Base-by-base conservation (phyloP, 106 monocot genomes). In the Acorus gramineus region DNA sequence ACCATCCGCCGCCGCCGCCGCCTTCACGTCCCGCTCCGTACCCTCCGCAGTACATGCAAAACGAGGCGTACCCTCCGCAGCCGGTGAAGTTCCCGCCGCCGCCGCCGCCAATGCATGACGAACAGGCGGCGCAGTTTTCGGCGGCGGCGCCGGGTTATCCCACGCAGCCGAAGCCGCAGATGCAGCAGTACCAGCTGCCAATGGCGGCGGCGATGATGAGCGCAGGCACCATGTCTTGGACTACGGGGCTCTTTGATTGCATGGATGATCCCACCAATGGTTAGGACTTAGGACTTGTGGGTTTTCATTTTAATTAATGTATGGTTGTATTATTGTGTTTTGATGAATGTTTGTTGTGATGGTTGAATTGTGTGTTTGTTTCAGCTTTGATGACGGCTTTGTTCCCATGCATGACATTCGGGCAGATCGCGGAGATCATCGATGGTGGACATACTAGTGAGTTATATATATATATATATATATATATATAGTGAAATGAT, bases 231-330 rank as follows among this genome's bases (percentile, higher is more conserved):
- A n/a, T 13, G 3, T 42, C 13, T 4, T 63, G 63, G 63, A 63
- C 48, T 7, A 63, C 63, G 3, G 63, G 44, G 12, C 63, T 63
- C 63, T 63, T 47, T 6, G 47, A 63, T 11, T 63, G 63, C 48
- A 49, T 47, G 47, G 63, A 63, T 12, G 63, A 63, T 49, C 63
- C 49, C 46, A 2, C 4, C 12, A 63, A 63, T 11, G n/a, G 63
- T 63, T 3, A 49, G 11, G 6, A n/a, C n/a, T n/a, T n/a, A n/a
- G n/a, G n/a, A 13, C 11, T 2, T 8, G 6, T 13, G 49, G 8
- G 7, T 48, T 6, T 10, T 2, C 47, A 47, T 7, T 63, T 7
- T 28, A 28, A 28, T 42, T 6, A 13, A 6, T 11, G 13, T 13
- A 46, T 63, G 12, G 28, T 13, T 2, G 28, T 8, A n/a, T 49